These are phyloP conservation scores for Emmonsiellopsis sp. DNA, from an alignment of 2,329 filamentous ascomycete genomes.

Conservation along the genomic window DNA sequence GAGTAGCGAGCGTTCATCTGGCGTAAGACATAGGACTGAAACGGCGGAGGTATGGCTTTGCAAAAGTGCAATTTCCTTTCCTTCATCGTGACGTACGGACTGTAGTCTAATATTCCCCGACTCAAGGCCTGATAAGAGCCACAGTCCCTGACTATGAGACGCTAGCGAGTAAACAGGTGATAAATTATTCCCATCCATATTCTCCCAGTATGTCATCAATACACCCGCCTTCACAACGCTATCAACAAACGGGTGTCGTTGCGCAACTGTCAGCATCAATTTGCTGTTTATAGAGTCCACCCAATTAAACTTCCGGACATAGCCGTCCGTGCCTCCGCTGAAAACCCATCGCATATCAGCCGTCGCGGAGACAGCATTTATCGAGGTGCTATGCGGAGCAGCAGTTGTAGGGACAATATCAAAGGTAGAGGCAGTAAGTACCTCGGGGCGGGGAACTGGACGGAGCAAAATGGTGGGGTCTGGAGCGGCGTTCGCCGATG, in stretches of 20 bases:
- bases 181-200: conserved; percentile 67
- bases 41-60: conserved; percentile 85
- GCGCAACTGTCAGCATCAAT: conserved; percentile 84
- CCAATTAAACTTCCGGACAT: conserved; percentile 95
- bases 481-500: conserved; percentile 29
- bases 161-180: conserved; percentile 93
- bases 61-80: conserved; percentile 74
- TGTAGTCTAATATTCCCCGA: conserved; percentile 89
- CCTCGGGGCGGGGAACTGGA: conserved; percentile 64
- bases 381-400: conserved; percentile 87
- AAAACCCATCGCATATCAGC: conserved; percentile 94
- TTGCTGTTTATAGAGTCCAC: conserved; percentile 92
- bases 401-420: conserved; percentile 97
- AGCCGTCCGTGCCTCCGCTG: conserved; percentile 87
- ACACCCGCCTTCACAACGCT: conserved; percentile 93
- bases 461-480: conserved; percentile 32
- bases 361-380: conserved; percentile 86
- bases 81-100: conserved; percentile 87
- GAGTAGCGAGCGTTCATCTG: conserved; percentile 77
- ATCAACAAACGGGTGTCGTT: conserved; percentile 93
- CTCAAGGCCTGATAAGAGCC: conserved; percentile 84
- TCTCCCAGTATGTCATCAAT: conserved; percentile 96
- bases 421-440: conserved; percentile 70
- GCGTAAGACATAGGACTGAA: conserved; percentile 70
- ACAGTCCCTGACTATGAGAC: conserved; percentile 79